phyloP scores from a whole-genome alignment of 2,329 filamentous ascomycete genomes.

The Hypomyces rosellus region DNA sequence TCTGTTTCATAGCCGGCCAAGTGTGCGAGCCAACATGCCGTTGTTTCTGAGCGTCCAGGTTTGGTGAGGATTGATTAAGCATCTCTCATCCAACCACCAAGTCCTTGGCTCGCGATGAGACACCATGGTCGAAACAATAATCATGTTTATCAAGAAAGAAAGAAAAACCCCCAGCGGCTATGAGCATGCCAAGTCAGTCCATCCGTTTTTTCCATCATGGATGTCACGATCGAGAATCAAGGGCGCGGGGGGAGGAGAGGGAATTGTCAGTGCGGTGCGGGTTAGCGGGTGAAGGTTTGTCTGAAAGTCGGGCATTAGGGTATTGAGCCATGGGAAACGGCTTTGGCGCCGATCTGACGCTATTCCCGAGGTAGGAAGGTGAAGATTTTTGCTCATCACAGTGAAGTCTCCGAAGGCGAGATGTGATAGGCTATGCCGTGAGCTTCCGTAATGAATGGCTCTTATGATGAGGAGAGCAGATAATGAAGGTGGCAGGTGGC shows the following conservation, averaged over 20 bases:
- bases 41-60: neutral
- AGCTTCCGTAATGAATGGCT: no score
- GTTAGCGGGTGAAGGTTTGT: no score
- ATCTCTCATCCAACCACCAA: neutral
- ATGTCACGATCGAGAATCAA: no score
- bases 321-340: no score
- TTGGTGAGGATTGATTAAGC: neutral
- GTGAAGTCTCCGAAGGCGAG: no score
- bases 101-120: neutral
- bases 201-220: no score
- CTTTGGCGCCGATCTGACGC: neutral
- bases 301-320: no score
- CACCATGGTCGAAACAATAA: neutral
- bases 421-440: no score
- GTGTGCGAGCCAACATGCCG: neutral
- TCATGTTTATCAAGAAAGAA: neutral
- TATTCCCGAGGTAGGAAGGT: neutral
- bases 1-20: neutral
- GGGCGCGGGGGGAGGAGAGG: no score
- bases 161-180: neutral
- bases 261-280: no score
- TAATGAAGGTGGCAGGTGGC: no score
- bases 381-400: neutral
- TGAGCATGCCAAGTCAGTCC: neutral
- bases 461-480: no score